These are phyloP conservation scores for Terfezia boudieri DNA, from an alignment of 495 filamentous ascomycete genomes.

Conservation along the genomic window DNA sequence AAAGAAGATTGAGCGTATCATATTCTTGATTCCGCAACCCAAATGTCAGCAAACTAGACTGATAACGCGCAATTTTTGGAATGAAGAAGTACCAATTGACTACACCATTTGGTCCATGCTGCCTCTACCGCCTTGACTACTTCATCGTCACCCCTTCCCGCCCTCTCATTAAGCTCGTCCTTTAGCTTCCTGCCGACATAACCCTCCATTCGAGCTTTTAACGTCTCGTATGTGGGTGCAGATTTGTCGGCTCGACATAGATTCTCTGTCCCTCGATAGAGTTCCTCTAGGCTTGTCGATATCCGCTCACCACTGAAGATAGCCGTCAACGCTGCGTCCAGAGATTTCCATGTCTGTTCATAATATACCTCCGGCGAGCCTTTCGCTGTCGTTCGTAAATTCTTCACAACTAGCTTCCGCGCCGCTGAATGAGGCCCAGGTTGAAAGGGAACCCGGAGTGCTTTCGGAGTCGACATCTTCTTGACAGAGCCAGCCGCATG, in stretches of 20 bases:
- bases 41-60: no score
- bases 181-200: conserved; percentile 37
- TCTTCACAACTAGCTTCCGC: conserved; percentile 76
- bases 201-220: conserved; percentile 38
- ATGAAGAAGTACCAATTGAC: conserved; percentile 35
- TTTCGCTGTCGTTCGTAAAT: conserved; percentile 38
- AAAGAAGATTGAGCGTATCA: conserved; percentile 67
- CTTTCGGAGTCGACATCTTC: background rate
- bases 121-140: conserved; percentile 39
- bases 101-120: conserved; percentile 59
- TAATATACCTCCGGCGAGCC: conserved; percentile 47
- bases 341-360: conserved; percentile 41
- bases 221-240: conserved; percentile 33
- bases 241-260: conserved; percentile 49
- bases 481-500: background rate
- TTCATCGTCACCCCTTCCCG: conserved; percentile 34
- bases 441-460: no score
- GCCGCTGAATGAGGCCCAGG: conserved; percentile 10
- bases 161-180: conserved; percentile 28
- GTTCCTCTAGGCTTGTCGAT: conserved; percentile 49
- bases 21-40: conserved; percentile 26
- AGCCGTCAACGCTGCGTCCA: conserved; percentile 46
- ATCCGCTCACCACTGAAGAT: conserved; percentile 45
- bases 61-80: no score
- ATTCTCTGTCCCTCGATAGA: conserved; percentile 80